Evolutionary conservation across 2,329 filamentous ascomycete species (phyloP).

Genomic region (Microsporum ferrugineum): DNA sequence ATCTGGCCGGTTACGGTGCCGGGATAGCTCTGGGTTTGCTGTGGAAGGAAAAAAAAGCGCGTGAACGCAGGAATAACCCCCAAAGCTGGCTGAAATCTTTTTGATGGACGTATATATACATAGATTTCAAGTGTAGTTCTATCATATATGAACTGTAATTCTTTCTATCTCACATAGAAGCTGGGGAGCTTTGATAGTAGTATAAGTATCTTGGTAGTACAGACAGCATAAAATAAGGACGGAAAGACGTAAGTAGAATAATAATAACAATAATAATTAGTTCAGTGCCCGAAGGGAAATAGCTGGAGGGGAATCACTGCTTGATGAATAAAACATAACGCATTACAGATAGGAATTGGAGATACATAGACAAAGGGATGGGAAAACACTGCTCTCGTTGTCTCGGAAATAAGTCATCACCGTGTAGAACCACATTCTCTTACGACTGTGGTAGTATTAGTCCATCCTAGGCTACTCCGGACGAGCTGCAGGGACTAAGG

Average conservation of each 20-base stretch:
- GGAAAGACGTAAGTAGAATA: neutral
- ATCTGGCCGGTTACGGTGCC: constrained; percentile 32
- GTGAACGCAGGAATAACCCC: constrained; percentile 12
- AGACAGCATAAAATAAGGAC: neutral
- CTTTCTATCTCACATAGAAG: neutral
- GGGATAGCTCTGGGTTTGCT: constrained; percentile 23
- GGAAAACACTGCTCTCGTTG: neutral
- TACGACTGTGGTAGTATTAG: too few relatives aligned
- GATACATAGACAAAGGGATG: neutral
- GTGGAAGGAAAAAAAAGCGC: constrained; percentile 16
- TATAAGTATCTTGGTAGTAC: neutral
- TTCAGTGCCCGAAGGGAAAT: neutral
- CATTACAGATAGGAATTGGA: neutral
- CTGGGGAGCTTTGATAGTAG: neutral
- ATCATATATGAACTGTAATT: too few relatives aligned
- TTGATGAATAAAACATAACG: neutral
- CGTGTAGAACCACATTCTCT: too few relatives aligned
- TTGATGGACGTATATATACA: neutral
- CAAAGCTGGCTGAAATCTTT: neutral
- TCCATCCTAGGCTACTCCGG: neutral
- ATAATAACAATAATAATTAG: neutral
- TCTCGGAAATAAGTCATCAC: too few relatives aligned
- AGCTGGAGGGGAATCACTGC: neutral
- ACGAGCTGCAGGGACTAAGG: neutral
- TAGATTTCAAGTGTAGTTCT: neutral